A percentile compares a stretch with the other conserved stretches of the same genome.
Evolutionary conservation across 139 green algal species (phyloP).

Genomic region (Volvox africanus): DNA sequence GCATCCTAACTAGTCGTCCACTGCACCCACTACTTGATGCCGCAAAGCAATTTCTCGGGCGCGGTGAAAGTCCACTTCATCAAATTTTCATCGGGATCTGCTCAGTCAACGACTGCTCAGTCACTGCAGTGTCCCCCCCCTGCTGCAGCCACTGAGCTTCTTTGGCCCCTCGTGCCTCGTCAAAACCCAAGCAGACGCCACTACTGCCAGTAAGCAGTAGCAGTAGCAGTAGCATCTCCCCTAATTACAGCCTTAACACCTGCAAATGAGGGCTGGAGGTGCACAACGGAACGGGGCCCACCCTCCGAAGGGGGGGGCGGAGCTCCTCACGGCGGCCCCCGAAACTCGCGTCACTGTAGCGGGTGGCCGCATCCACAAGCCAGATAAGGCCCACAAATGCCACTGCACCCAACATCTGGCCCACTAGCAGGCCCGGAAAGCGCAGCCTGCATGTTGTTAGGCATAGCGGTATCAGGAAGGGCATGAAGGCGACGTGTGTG

Average conservation of each 20-base stretch:
- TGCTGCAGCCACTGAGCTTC: too few relatives aligned
- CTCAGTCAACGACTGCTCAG: too few relatives aligned
- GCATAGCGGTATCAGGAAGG: neutral
- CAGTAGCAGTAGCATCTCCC: too few relatives aligned
- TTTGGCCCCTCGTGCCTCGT: too few relatives aligned
- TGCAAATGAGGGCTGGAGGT: neutral
- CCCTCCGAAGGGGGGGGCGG: neutral
- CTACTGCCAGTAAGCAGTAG: too few relatives aligned
- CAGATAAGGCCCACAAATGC: conserved; percentile 18
- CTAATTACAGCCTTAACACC: neutral
- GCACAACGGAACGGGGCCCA: conserved; percentile 37
- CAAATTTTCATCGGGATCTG: too few relatives aligned
- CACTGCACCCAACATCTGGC: conserved; percentile 19
- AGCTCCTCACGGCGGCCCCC: neutral
- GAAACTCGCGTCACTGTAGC: conserved; percentile 11
- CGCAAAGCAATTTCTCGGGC: too few relatives aligned
- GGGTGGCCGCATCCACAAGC: conserved; percentile 10
- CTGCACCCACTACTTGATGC: too few relatives aligned
- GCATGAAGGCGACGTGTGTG: neutral
- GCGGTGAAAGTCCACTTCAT: too few relatives aligned
- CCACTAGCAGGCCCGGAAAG: neutral
- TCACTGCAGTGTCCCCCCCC: too few relatives aligned
- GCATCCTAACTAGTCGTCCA: too few relatives aligned
- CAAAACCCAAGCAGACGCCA: too few relatives aligned
- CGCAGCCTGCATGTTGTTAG: neutral